Evolutionary conservation across 495 filamentous ascomycete genomes (phyloP).

Genomic region (Xylaria bambusicola): DNA sequence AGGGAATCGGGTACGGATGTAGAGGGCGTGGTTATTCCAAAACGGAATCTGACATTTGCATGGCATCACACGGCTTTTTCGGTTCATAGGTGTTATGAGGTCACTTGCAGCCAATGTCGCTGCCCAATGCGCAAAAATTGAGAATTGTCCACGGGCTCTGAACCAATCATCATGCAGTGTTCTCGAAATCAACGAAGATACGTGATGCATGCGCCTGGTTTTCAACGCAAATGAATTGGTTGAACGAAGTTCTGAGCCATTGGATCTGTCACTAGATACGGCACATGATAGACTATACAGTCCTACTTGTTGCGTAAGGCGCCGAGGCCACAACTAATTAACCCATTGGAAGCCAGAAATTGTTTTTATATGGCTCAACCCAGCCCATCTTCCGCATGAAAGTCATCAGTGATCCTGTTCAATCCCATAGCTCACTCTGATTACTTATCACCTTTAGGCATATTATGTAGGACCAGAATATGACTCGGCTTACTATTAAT

Average conservation of each 20-base stretch:
- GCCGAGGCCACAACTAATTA: conserved; percentile 12
- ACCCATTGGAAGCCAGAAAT: conserved; percentile 7
- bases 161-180: conserved; percentile 17
- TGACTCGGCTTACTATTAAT: too few relatives aligned
- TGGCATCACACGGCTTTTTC: conserved; percentile 43
- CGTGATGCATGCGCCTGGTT: conserved; percentile 13
- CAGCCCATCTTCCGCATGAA: background rate
- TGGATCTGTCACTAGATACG: background rate
- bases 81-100: conserved; percentile 42
- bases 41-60: conserved; percentile 41
- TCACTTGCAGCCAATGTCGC: conserved; percentile 39
- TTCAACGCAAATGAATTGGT: conserved; percentile 11
- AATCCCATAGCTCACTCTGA: background rate
- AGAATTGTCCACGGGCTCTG: conserved; percentile 35
- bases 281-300: background rate
- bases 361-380: background rate
- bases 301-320: background rate
- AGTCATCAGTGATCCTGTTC: background rate
- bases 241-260: conserved; percentile 8
- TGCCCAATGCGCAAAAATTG: conserved; percentile 35
- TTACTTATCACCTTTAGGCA: too few relatives aligned
- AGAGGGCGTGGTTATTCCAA: conserved; percentile 36
- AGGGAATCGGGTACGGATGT: conserved; percentile 22
- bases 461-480: too few relatives aligned
- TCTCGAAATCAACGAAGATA: conserved; percentile 11